phyloP scores from a whole-genome alignment of 2,329 filamentous ascomycete genomes.

The Penicillium polonicum region DNA sequence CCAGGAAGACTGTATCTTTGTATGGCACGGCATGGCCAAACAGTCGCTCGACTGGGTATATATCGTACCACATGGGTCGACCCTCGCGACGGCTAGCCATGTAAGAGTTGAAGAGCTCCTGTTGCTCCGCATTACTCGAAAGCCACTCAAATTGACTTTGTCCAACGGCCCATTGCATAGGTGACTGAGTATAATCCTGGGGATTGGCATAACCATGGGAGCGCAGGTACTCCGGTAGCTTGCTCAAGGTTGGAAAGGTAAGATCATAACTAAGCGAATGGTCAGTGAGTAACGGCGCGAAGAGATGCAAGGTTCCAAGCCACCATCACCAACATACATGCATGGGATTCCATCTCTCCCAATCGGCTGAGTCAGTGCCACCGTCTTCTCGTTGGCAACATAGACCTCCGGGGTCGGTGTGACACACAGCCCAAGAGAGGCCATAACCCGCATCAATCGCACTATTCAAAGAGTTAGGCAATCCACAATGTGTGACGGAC shows the following conservation, averaged over 20 bases:
- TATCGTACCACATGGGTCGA: slow-evolving; percentile 32
- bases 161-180: slow-evolving; percentile 35
- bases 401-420: slow-evolving; percentile 25
- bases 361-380: slow-evolving; percentile 28
- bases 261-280: slow-evolving; percentile 22
- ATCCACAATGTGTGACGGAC: background rate
- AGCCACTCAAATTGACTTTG: slow-evolving; percentile 38
- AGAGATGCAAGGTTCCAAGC: background rate
- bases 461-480: slow-evolving; percentile 17
- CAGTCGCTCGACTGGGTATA: slow-evolving; percentile 31
- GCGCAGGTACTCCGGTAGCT: slow-evolving; percentile 33
- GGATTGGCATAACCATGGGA: slow-evolving; percentile 29
- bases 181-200: slow-evolving; percentile 28
- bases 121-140: slow-evolving; percentile 25
- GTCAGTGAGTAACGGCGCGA: background rate
- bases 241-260: slow-evolving; percentile 33
- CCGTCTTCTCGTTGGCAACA: slow-evolving; percentile 28
- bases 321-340: slow-evolving; percentile 24
- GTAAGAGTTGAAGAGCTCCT: slow-evolving; percentile 34
- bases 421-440: slow-evolving; percentile 28
- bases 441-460: slow-evolving; percentile 34
- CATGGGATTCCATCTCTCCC: slow-evolving; percentile 32
- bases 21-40: slow-evolving; percentile 23
- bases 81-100: slow-evolving; percentile 36
- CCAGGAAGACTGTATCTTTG: slow-evolving; percentile 35